Percentiles rank a stretch among this genome's conserved stretches.
Evolutionary conservation across 805 yeast genomes (phyloP).

Genomic region (Sugiyamaella lignohabitans): DNA sequence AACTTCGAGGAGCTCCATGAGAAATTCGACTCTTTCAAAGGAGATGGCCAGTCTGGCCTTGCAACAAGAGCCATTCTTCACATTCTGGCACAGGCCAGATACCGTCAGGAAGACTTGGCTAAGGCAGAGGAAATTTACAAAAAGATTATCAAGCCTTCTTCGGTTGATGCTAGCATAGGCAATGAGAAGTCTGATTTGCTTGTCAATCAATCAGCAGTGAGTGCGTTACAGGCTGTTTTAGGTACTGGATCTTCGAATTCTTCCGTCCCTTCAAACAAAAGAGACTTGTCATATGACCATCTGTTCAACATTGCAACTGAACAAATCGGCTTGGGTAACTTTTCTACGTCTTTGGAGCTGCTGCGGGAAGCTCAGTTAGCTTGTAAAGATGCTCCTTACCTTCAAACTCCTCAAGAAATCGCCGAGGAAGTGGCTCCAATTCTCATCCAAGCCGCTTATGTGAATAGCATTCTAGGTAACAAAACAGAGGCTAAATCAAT

Average conservation of each 20-base stretch:
- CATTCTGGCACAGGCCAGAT: constrained; percentile 48
- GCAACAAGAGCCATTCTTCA: constrained; percentile 38
- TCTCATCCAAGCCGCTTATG: constrained; percentile 52
- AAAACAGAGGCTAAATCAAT: constrained; percentile 34
- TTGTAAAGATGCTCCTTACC: constrained; percentile 36
- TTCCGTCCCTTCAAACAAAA: neutral
- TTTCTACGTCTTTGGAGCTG: constrained; percentile 35
- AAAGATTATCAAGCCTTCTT: constrained; percentile 29
- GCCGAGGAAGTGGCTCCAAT: constrained; percentile 51
- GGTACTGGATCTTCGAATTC: neutral
- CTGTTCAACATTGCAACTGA: constrained; percentile 55
- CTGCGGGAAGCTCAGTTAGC: constrained; percentile 42
- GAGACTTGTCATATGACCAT: constrained; percentile 47
- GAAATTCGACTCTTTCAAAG: neutral
- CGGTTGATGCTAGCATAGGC: constrained; percentile 19
- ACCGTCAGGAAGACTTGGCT: constrained; percentile 39
- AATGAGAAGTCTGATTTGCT: constrained; percentile 44
- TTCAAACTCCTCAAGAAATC: constrained; percentile 39
- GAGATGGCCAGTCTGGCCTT: neutral
- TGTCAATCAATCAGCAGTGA: constrained; percentile 58
- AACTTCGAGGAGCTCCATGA: constrained; percentile 31
- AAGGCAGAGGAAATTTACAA: constrained; percentile 42
- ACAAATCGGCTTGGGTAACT: constrained; percentile 38
- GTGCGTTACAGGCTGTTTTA: constrained; percentile 35
- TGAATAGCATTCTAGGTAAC: constrained; percentile 37